Evolutionary conservation across 192 early-diverging fungal species (phyloP), one percentile per base, ranked within the genome.

Genomic region (Umbelopsis ramanniana): DNA sequence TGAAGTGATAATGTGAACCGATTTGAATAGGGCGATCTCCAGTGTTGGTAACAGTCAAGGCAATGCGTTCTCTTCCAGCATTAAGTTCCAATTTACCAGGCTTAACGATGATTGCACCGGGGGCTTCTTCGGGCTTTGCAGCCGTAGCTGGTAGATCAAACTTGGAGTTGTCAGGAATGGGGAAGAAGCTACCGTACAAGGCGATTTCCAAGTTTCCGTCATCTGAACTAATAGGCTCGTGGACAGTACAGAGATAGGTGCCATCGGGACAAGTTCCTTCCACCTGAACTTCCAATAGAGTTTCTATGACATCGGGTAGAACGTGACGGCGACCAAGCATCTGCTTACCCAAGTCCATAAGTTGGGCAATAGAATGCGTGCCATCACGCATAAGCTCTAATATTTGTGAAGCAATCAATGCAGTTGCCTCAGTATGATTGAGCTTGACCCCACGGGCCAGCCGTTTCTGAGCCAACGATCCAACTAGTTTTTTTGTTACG

Each of bases 1-100:
- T 94, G 75, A 99, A 94, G 74, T 99, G 97, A 79, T 92, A 99
- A 83, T 99, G 97, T 7, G 94, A 95, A 14, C 97, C 97, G 47
- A 98, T 90, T 83, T 97, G 93, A 69, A 99, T 89, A 6, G 97
- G 94, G 29, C 97, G 86, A 78, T 99, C 97, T 2, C 97, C 97
- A 66, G 90, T 88, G 84, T 99, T 99, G 15, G 90, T 94, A 19
- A 99, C 95, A 4, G 82, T 86, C 35, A 99, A 66, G 3, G 83
- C 74, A 50, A 86, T 69, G 6, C 95, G 87, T 72, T 77, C 71
- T 24, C 96, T 85, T 19, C 93, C 93, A 72, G 87, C 82, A 79
- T 96, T 97, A 68, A 99, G 83, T 37, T 80, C 76, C 47, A 98
- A 91, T 19, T 76, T 85, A 35, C 91, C 93, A 1, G 86, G 77